phyloP scores from a whole-genome alignment of 31 red algal genomes.

The Pterothamnion heteromorphum region DNA sequence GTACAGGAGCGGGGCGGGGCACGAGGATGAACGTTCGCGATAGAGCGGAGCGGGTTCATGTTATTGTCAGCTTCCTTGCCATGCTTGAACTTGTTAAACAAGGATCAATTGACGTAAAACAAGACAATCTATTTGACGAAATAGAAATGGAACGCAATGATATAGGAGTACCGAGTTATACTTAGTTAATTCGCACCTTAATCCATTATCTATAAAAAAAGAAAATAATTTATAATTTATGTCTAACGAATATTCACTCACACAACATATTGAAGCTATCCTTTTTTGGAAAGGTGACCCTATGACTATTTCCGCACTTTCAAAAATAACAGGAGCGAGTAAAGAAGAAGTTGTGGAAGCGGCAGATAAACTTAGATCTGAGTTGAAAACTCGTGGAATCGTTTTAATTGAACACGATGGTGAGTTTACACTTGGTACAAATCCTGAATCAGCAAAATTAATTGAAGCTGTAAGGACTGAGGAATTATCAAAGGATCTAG shows the following conservation, averaged over 20 bases:
- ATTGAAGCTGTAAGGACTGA: background rate
- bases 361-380: background rate
- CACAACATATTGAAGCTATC: constrained; percentile 11
- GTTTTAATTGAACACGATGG: background rate
- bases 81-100: background rate
- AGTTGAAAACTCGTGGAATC: background rate
- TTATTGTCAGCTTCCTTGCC: background rate
- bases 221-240: background rate
- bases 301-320: background rate
- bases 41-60: background rate
- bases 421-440: background rate
- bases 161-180: background rate
- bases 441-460: background rate
- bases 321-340: background rate
- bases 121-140: background rate
- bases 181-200: background rate
- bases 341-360: background rate
- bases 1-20: too few species aligned
- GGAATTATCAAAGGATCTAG: background rate
- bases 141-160: background rate
- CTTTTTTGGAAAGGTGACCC: background rate
- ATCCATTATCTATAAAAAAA: background rate
- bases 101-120: background rate
- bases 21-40: background rate
- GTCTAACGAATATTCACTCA: background rate